These are phyloP conservation scores for Cladosporium sp. DNA, from an alignment of 2,329 filamentous ascomycete species.

Conservation along the genomic window DNA sequence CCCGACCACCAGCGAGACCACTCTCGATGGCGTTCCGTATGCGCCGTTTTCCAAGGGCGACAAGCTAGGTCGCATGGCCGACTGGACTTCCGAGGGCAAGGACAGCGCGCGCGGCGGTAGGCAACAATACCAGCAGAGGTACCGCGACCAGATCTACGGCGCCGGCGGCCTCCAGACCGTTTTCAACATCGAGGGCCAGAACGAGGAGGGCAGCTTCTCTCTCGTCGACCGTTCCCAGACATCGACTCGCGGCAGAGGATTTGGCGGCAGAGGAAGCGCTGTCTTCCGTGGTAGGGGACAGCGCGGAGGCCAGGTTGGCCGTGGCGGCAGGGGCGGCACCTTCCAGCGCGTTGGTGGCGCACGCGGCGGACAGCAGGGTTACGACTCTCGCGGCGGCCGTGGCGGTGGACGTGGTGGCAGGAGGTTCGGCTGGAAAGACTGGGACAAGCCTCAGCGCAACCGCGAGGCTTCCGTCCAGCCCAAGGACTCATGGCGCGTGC, in stretches of 20 bases:
- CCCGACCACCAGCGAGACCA: conserved; percentile 73
- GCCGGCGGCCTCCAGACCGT: conserved; percentile 68
- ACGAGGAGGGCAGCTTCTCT: conserved; percentile 96
- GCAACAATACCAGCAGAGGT: conserved; percentile 87
- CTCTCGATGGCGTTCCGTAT: conserved; percentile 89
- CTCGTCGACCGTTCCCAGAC: conserved; percentile 94
- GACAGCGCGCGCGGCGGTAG: conserved; percentile 69
- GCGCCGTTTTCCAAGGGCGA: conserved; percentile 98
- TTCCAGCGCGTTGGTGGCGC: conserved; percentile 67
- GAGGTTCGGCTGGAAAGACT: conserved; percentile 97
- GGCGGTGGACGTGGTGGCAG: conserved; percentile 68
- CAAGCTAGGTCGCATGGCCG: conserved; percentile 97
- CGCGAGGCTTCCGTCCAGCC: conserved; percentile 94
- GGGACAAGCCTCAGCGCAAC: conserved; percentile 94
- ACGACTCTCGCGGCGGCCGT: conserved; percentile 64
- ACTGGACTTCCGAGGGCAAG: conserved; percentile 92
- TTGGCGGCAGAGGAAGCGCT: conserved; percentile 77
- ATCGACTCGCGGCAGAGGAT: conserved; percentile 72
- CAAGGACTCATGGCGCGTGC: conserved; percentile 87
- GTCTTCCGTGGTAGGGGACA: conserved; percentile 73
- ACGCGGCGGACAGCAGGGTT: conserved; percentile 61
- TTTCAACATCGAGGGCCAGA: conserved; percentile 79
- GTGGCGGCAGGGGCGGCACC: conserved; percentile 61
- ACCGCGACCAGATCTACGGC: conserved; percentile 93
- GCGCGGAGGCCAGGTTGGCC: conserved; percentile 62